Evolutionary conservation across 805 yeast species (phyloP), one percentile per base, ranked within the genome.

Genomic region (Cyberlindnera mycetangii): DNA sequence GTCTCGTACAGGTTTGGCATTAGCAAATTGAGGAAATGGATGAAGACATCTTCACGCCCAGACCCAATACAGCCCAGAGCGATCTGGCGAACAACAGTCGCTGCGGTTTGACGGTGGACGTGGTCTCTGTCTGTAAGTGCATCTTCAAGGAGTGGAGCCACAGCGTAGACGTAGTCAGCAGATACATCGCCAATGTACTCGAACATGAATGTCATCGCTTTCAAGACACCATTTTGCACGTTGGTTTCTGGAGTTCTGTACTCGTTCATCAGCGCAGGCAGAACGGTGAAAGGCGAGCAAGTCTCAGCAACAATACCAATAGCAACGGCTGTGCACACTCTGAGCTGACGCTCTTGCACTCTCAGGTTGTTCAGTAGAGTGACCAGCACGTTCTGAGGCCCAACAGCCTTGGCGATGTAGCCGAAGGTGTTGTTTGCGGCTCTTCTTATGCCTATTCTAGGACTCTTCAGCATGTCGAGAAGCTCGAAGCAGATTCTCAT

Each of bases 261-360:
- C 64, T 93, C 99, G 64, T 92, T 89, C 95, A 93, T 86, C 40
- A 93, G 68, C 0, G 96, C 95, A 0, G 99, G 99, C 8, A 93
- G 64, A 0, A 92, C 95, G 0, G 97, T 88, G 65, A 86, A 93
- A 0, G 98, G 96, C 0, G 88, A 79, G 64, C 98, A 93, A 0
- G 85, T 81, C 47, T 90, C 93, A 0, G 98, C 98, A 8, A 93
- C 95, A 54, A 93, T 89, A 30, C 96, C 99, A 52, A 93, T 87
- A 0, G 99, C 99, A 32, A 93, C 97, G 6, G 99, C 97, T 0
- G 98, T 89, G 62, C 97, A 92, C 8, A 93, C 96, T 59, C 99
- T 83, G 33, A 88, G 72, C 66, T 93, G 99, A 59, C 99, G 85
- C 60, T 93, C 98, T 61, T 92, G 98, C 7, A 90, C 95, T 48